phyloP scores from a whole-genome alignment of 768 basidiomycete species.

The Psilocybe tampanensis region DNA sequence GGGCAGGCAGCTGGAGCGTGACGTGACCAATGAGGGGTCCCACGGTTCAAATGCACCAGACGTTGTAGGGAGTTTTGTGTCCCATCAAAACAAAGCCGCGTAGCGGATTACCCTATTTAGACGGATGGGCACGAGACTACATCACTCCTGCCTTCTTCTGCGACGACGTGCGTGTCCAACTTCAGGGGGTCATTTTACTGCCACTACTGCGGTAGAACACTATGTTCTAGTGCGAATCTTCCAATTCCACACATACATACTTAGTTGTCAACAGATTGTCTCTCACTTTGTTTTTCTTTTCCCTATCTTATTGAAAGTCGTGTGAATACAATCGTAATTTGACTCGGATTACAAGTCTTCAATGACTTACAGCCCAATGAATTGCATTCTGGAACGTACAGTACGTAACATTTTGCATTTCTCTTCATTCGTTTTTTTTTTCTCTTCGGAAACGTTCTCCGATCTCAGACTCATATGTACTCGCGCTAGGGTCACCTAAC shows the following conservation, averaged over 20 bases:
- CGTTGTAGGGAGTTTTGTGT: no score
- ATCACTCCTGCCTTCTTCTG: constrained; percentile 2
- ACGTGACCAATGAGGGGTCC: no score
- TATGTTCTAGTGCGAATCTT: background rate
- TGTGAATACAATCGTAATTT: background rate
- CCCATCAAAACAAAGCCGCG: no score
- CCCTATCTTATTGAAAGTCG: background rate
- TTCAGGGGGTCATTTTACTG: background rate
- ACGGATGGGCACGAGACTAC: no score
- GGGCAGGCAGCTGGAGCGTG: no score
- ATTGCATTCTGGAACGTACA: background rate
- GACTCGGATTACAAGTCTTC: background rate
- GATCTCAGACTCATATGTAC: background rate
- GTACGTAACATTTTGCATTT: background rate
- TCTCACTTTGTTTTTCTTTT: no score
- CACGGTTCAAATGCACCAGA: no score
- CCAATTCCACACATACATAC: background rate
- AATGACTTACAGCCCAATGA: background rate
- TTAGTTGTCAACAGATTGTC: background rate
- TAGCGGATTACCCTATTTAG: no score
- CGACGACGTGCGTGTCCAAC: background rate
- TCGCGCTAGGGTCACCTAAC: background rate
- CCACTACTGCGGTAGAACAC: background rate
- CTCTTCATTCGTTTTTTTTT: background rate
- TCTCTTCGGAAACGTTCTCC: background rate